Base-by-base conservation (phyloP, 2,329 filamentous ascomycete genomes). In the Sclerotinia nivalis region DNA sequence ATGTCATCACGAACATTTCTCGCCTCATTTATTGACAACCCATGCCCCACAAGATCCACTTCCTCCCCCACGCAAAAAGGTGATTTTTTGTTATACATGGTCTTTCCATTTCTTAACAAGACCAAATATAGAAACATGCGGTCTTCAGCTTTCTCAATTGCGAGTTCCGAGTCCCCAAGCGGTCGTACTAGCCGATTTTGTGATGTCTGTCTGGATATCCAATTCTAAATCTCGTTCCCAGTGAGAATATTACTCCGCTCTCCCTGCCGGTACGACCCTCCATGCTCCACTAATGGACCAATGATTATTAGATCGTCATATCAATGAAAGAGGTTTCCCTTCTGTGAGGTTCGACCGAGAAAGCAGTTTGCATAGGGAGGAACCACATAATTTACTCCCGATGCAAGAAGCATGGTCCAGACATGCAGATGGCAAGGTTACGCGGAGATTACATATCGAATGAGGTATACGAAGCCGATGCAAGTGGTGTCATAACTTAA, bases 341-440 rank as follows among this genome's bases (percentile, higher is more conserved):
- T 43, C 56, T 34, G 56, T 37, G 55, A 50, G 66, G 37, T 54
- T 66, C 52, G 55, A 62, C 28, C 34, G 49, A 43, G 40, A 67
- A 56, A 45, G 66, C 59, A 68, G 62, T 68, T 68, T 68, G 56
- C 28, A 64, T 68, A 68, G 45, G 58, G 66, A 69, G 66, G 66
- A 69, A 69, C 66, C 45, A 50, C 56, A 49, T 47, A 34, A 54
- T 45, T 52, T 64, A 40, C 47, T 52, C 34, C 47, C 66, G 47
- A 52, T 64, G 34, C 31, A 62, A 28, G 54, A 60, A 49, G 55
- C 47, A 68, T 60, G 62, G 62, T 31, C 62, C 49, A 43, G 31
- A 47, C n/a, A 45, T 68, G 66, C 58, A 69, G 66, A 37, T 40
- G 45, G 56, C 66, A 64, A 64, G 66, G 66, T 69, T 55, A 54